Evolutionary conservation across 75 land plant genomes (phyloP).

Genomic region (Pseudotsuga menziesii): DNA sequence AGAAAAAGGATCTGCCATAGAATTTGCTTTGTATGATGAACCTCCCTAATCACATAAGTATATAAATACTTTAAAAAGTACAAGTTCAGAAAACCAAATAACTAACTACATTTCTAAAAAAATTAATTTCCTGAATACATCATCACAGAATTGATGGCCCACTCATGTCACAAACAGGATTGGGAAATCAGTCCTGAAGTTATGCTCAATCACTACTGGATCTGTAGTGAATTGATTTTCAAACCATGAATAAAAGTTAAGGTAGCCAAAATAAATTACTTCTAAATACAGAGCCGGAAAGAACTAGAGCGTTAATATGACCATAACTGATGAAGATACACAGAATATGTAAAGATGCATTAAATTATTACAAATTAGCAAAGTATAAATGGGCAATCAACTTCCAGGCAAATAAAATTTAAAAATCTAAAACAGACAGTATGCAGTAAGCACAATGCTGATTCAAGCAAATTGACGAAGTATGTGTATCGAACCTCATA

Average conservation of each 20-base stretch:
- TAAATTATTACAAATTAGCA: neutral
- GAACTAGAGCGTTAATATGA: neutral
- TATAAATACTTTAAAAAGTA: too few relatives aligned
- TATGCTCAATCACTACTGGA: neutral
- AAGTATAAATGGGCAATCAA: neutral
- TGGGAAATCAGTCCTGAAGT: neutral
- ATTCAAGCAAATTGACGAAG: neutral
- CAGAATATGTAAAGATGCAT: neutral
- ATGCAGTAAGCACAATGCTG: neutral
- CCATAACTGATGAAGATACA: neutral
- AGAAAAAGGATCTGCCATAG: neutral
- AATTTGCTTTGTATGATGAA: neutral
- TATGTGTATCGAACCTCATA: constrained; percentile 63
- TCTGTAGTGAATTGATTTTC: neutral
- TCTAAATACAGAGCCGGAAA: neutral
- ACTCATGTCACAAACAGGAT: neutral
- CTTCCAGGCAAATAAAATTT: neutral
- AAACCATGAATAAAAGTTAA: neutral
- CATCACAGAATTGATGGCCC: neutral
- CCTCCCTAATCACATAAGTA: neutral
- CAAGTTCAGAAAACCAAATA: neutral
- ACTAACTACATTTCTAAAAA: neutral
- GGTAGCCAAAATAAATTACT: neutral
- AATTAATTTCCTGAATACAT: neutral
- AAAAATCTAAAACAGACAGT: neutral